phyloP scores from a whole-genome alignment of 371 early-diverging fungal species.

The Umbelopsis sp. region DNA sequence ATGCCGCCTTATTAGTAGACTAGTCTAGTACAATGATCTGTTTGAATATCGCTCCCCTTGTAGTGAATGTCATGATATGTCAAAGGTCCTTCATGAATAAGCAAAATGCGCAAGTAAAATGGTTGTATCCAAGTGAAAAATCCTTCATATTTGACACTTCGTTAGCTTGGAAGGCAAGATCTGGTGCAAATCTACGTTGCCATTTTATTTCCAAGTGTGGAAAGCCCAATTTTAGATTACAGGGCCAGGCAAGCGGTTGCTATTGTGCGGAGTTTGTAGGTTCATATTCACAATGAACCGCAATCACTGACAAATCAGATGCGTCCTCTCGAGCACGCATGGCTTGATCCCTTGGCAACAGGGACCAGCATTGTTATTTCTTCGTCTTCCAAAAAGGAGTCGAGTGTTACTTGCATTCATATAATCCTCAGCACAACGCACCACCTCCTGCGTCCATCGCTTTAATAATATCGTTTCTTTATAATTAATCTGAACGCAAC shows the following conservation, averaged over 20 bases:
- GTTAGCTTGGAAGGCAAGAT: too few species aligned
- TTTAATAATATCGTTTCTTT: background rate
- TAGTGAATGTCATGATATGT: too few species aligned
- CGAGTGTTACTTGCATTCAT: background rate
- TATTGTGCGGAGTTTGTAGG: background rate
- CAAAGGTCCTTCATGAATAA: too few species aligned
- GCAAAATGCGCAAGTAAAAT: too few species aligned
- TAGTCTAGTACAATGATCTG: too few species aligned
- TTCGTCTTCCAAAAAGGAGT: constrained; percentile 1
- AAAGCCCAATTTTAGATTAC: background rate
- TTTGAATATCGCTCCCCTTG: too few species aligned
- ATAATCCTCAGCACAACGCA: background rate
- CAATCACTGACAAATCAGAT: background rate
- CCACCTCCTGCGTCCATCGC: background rate
- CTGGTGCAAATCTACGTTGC: background rate
- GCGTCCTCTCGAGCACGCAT: background rate
- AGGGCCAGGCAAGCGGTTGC: background rate
- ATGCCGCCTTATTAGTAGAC: too few species aligned
- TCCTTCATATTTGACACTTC: too few species aligned
- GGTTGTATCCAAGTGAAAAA: too few species aligned
- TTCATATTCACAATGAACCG: background rate
- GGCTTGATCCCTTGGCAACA: background rate
- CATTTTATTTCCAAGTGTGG: background rate
- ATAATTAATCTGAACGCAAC: background rate
- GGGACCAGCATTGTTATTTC: background rate